Evolutionary conservation across 2,329 filamentous ascomycete species (phyloP).

Genomic region (Chalara sp.): DNA sequence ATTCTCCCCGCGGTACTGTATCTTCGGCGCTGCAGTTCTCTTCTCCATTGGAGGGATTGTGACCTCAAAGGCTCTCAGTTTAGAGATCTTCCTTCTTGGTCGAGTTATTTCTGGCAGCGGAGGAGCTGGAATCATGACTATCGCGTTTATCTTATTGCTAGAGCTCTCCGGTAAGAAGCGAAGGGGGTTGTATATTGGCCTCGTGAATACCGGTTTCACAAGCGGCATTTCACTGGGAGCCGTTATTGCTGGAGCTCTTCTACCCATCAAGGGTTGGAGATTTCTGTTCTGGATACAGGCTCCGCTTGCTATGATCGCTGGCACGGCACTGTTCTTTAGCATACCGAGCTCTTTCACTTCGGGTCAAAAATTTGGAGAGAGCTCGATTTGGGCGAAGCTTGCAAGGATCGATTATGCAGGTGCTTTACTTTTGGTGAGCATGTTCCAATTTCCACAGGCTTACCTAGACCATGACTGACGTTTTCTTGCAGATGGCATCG

Average conservation of each 20-base stretch:
- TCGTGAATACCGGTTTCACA: conserved; percentile 68
- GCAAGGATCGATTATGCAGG: conserved; percentile 69
- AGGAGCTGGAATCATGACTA: conserved; percentile 64
- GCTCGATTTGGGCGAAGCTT: conserved; percentile 46
- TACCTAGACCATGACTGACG: conserved; percentile 10
- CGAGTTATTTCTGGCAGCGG: conserved; percentile 63
- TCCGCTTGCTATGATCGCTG: conserved; percentile 55
- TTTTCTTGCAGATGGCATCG: conserved; percentile 42
- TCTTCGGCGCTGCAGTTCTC: conserved; percentile 52
- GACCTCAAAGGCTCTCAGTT: conserved; percentile 52
- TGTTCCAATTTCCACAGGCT: background rate
- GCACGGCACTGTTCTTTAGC: conserved; percentile 54
- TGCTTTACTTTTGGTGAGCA: conserved; percentile 54
- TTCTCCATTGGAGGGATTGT: conserved; percentile 57
- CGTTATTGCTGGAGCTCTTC: conserved; percentile 59
- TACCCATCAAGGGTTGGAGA: conserved; percentile 63
- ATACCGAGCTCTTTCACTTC: conserved; percentile 46
- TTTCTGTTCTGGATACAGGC: conserved; percentile 68
- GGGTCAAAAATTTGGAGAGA: conserved; percentile 28
- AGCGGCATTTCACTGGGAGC: conserved; percentile 65
- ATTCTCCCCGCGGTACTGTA: conserved; percentile 61
- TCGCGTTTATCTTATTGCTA: conserved; percentile 70
- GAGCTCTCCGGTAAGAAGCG: conserved; percentile 61
- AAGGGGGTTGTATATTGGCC: conserved; percentile 66
- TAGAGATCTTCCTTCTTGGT: conserved; percentile 61